Evolutionary conservation across 306 rosid species (phyloP), one percentile per base, ranked within the genome.

Genomic region (Quercus alba): DNA sequence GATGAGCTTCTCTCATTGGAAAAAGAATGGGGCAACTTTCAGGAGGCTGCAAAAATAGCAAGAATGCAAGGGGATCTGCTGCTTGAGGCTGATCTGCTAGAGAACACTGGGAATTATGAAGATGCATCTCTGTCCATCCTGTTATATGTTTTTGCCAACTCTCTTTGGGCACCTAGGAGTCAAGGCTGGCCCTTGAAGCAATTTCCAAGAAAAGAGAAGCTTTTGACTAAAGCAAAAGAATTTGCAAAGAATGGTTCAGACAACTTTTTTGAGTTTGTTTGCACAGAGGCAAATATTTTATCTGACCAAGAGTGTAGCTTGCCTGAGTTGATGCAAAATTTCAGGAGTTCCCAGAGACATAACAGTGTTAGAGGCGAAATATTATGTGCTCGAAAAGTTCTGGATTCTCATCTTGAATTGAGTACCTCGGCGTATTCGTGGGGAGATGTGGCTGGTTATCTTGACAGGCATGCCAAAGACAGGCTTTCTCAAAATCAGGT

Each of bases 151-250:
- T 82, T 87, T 26, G 81, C 85, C 46, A 85, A 79, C 75, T 92
- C 95, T 72, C 91, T 90, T 66, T 92, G 97, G 95, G 86, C 87
- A 17, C 71, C 59, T 1, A 93, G 92, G 66, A 79, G 91, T 51
- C 79, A 82, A 74, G 95, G 90, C n/a, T 92, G 97, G 95, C 97
- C 95, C 49, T 71, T 90, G 67, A 85, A 86, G 78, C 64, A 41
- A 57, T 92, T 87, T 82, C 2, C 78, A 68, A 73, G 71, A 26
- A 89, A 89, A 84, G 78, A 6, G 4, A 86, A 81, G 58, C 85
- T 91, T 49, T 81, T 93, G 81, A 46, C 6, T 14, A 89, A 77
- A 77, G 97, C 88, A 5, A 84, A 80, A 72, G 78, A 75, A 21
- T 79, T 82, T 67, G 96, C 94, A 41, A 74, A 75, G 79, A 81